Conservation (phyloP, 148 eudicot genomes). For the Rhododendron mucronatum region DNA sequence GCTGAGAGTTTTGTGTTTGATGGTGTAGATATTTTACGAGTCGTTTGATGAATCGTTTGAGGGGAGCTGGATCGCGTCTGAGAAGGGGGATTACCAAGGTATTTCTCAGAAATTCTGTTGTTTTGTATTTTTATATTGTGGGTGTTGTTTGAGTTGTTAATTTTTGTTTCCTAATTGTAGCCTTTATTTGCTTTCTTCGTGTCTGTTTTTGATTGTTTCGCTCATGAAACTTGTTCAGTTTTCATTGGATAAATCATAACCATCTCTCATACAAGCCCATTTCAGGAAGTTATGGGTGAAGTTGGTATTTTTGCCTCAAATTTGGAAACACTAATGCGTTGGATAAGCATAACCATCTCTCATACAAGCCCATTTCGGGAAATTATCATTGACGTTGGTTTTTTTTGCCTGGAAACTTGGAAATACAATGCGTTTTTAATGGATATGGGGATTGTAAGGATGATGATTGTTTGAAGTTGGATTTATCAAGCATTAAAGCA, state of each 20-base stretch:
- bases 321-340: neutral
- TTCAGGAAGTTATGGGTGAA: too few species aligned
- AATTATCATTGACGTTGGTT: too few species aligned
- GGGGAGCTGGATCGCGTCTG: constrained; percentile 77
- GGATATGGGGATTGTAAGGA: too few species aligned
- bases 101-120: neutral
- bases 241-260: neutral
- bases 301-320: neutral
- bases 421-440: neutral
- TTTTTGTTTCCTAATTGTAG: neutral
- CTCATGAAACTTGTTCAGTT: neutral
- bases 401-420: neutral
- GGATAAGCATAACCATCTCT: neutral
- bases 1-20: constrained; percentile 3
- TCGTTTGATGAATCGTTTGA: constrained; percentile 76
- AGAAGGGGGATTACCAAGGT: constrained; percentile 83
- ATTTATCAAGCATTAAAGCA: neutral
- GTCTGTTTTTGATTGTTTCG: neutral
- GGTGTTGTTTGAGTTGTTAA: neutral
- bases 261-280: neutral
- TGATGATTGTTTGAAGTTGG: neutral
- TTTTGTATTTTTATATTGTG: neutral
- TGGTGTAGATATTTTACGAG: constrained; percentile 62
- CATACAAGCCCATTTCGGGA: neutral
- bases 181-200: neutral